Conservation (phyloP, 2,329 filamentous ascomycete genomes). For the Penicillium sp. region DNA sequence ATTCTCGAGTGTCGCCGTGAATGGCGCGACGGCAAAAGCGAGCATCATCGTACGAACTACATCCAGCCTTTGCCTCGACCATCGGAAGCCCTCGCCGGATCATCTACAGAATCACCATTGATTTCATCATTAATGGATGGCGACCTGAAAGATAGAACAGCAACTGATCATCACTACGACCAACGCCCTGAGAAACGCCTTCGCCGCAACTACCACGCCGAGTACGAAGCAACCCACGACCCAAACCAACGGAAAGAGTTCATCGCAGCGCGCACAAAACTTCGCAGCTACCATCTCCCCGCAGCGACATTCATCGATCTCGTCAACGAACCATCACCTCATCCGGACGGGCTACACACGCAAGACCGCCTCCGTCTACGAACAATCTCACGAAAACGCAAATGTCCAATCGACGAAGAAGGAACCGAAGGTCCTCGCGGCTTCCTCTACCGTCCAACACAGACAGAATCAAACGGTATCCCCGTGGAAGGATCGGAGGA, state of each 20-base stretch:
- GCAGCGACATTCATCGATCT: conserved; percentile 41
- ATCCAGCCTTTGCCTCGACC: conserved; percentile 40
- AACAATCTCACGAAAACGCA: conserved; percentile 40
- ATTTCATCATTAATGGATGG: not conserved
- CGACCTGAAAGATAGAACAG: conserved; percentile 21
- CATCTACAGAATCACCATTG: not conserved
- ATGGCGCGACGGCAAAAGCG: conserved; percentile 54
- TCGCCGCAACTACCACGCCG: conserved; percentile 36
- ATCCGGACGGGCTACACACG: conserved; percentile 20
- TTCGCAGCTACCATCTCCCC: conserved; percentile 39
- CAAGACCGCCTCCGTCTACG: conserved; percentile 40
- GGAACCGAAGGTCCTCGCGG: conserved; percentile 5
- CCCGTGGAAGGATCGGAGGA: conserved; percentile 36
- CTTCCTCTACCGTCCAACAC: conserved; percentile 28
- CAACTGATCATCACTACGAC: conserved; percentile 28
- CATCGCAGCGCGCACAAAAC: conserved; percentile 43
- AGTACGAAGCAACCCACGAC: conserved; percentile 29
- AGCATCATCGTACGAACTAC: conserved; percentile 62
- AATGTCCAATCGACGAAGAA: conserved; percentile 35
- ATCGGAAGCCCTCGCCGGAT: conserved; percentile 16
- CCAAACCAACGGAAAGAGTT: conserved; percentile 32
- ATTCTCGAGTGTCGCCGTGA: conserved; percentile 66
- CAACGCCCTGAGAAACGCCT: conserved; percentile 36
- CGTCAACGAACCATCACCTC: conserved; percentile 35
- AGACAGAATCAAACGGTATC: conserved; percentile 20